Conservation (phyloP, 1,284 basidiomycete species). For the Marasmius sp. region DNA sequence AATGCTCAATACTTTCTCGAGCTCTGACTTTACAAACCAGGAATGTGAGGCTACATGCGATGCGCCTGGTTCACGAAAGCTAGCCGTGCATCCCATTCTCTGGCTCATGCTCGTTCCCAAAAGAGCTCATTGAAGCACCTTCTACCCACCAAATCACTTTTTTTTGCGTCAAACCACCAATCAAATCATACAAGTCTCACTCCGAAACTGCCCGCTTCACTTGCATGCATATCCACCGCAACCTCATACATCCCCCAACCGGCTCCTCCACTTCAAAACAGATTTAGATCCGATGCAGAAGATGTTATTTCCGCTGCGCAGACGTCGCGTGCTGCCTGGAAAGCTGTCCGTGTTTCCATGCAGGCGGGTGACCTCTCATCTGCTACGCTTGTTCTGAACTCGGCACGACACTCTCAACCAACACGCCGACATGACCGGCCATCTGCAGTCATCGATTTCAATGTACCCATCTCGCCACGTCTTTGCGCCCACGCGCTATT, state of each 20-base stretch:
- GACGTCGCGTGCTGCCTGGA: constrained; percentile 50
- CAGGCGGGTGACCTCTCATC: constrained; percentile 30
- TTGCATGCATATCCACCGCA: neutral
- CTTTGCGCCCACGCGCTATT: constrained; percentile 62
- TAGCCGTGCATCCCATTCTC: constrained; percentile 7
- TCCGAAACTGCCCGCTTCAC: neutral
- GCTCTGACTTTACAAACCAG: neutral
- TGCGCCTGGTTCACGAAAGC: constrained; percentile 15
- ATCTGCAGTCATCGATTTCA: constrained; percentile 43
- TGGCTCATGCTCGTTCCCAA: neutral
- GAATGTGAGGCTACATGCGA: constrained; percentile 15
- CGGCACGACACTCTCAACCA: constrained; percentile 8
- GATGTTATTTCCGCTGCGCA: constrained; percentile 35
- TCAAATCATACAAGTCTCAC: neutral
- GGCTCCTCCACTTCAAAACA: neutral
- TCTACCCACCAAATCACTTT: neutral
- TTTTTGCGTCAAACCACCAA: neutral
- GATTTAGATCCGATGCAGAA: neutral
- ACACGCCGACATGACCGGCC: constrained; percentile 1
- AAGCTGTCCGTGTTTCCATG: constrained; percentile 51
- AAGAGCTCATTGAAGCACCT: neutral
- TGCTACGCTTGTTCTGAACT: constrained; percentile 7
- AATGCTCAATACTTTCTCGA: neutral
- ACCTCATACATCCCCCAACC: neutral
- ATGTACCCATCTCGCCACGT: constrained; percentile 49